Evolutionary conservation across 495 filamentous ascomycete genomes (phyloP), one percentile per base, ranked within the genome.

Genomic region (Penicillium salamii): DNA sequence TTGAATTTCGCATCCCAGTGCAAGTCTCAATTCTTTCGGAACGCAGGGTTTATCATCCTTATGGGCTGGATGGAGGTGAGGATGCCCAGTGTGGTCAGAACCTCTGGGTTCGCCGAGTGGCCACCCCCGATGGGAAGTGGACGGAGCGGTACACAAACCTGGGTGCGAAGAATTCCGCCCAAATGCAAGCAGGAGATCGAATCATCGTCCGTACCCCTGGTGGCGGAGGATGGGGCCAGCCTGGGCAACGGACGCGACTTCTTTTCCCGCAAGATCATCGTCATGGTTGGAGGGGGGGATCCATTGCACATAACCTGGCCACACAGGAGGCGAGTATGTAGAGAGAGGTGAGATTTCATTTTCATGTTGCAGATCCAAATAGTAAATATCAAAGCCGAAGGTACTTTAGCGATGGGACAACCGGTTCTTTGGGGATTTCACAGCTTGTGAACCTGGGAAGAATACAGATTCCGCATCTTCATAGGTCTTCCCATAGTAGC

Each of bases 21-120:
- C 88, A 95, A 63, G 89, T 91, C 3, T 88, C 83, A 3, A 96
- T 97, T 44, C 70, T 97, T 26, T 87, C 81, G 39, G 92, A 97
- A 62, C 72, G 92, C 17, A 70, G 92, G 19, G 89, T 96, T 0
- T 91, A 89, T 58, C 79, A 80, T 40, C 92, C 92, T 5, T 97
- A 96, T 62, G 92, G 91, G 0, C 71, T 96, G 47, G 78, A 78
- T 7, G 91, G 91, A 12, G 91, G 91, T 1, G 89, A 85, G 61
- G 86, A 91, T 38, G 91, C 46, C 17, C 44, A 57, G 20, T 54
- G 58, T 42, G 67, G 67, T 7, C 50, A 57, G 43, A 70, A 70
- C 34, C 37, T 59, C 26, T 67, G 62, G 61, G 83, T 91, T n/a
- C 66, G 89, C 20, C 81, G 77, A n/a, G 33, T 57, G 46, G 34